Evolutionary conservation across 1,284 basidiomycete species (phyloP).

Genomic region (Wolfiporia cocos): DNA sequence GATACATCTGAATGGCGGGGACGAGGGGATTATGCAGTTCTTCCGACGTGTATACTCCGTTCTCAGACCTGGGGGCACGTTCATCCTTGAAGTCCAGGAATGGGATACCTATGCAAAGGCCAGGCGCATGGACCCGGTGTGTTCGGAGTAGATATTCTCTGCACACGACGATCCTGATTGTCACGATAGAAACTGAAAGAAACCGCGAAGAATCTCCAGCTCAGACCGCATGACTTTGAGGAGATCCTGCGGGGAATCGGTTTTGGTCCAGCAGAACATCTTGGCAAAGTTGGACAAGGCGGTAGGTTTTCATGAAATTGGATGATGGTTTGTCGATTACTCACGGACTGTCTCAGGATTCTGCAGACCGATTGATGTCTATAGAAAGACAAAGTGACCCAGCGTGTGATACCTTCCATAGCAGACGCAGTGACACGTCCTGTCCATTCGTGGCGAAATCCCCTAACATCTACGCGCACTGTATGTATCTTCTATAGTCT

Average conservation of each 20-base stretch:
- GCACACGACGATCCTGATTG: too few relatives aligned
- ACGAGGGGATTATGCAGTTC: constrained; percentile 57
- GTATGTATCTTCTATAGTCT: too few relatives aligned
- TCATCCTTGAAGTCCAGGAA: constrained; percentile 73
- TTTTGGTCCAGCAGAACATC: constrained; percentile 43
- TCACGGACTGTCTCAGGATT: constrained; percentile 31
- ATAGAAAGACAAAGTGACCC: constrained; percentile 31
- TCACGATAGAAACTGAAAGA: constrained; percentile 56
- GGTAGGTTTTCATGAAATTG: constrained; percentile 30
- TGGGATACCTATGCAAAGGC: constrained; percentile 79
- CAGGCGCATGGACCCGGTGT: constrained; percentile 55
- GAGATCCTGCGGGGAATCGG: constrained; percentile 51
- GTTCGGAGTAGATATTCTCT: too few relatives aligned
- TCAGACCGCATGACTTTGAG: constrained; percentile 61
- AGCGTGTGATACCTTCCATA: constrained; percentile 2
- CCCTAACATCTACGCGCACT: too few relatives aligned
- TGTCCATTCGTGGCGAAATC: too few relatives aligned
- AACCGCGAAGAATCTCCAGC: constrained; percentile 43
- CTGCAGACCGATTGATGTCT: constrained; percentile 42
- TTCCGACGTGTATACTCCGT: constrained; percentile 56
- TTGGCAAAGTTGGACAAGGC: constrained; percentile 53
- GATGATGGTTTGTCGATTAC: constrained; percentile 1
- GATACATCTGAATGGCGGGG: constrained; percentile 77
- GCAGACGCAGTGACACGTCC: too few relatives aligned
- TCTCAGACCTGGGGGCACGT: constrained; percentile 50